Evolutionary conservation across 108 stramenopile genomes (phyloP), one percentile per base, ranked within the genome.

Genomic region (Conticribra guillardii): DNA sequence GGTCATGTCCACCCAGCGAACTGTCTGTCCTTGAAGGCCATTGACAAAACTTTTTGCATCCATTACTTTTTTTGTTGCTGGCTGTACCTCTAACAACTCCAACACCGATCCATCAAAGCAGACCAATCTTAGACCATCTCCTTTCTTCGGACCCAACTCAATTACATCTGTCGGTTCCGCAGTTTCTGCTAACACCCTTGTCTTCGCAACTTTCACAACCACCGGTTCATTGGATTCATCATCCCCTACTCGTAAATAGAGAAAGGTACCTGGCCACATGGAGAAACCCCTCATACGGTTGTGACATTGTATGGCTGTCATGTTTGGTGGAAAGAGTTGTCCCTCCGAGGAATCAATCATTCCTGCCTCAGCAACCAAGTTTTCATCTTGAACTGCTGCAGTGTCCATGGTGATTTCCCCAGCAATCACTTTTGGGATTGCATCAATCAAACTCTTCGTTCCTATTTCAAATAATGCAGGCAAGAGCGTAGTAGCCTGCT

Each of bases 241-340:
- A 31, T 87, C 85, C 0, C 83, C 92, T 17, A 95, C 74, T 72
- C 87, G 82, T 17, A 97, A 56, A 52, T 82, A 84, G 33, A 93
- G 47, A 74, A 82, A 96, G 15, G 89, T 93, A 15, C 96, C 96
- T 5, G 98, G 98, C 98, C 98, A 98, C 83, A 90, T 94, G 34
- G 88, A 81, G 69, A 97, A 98, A 46, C 94, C 98, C 26, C 97
- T 61, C 0, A 92, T 78, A 47, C 92, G 93, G 78, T 98, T 96
- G 66, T 96, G 94, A 65, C 92, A 79, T 32, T 64, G 60, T 2
- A 26, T 22, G n/a, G 98, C 98, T 17, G 83, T 79, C 76, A 85
- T 85, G 21, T 84, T 85, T 64, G 82, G 66, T 23, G 87, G 76
- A 29, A 79, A 67, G 9, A 92, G 73, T 53, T 89, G 79, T 0